These are phyloP conservation scores for Inga oerstediana DNA, from an alignment of 306 rosid genomes.

Conservation along the genomic window DNA sequence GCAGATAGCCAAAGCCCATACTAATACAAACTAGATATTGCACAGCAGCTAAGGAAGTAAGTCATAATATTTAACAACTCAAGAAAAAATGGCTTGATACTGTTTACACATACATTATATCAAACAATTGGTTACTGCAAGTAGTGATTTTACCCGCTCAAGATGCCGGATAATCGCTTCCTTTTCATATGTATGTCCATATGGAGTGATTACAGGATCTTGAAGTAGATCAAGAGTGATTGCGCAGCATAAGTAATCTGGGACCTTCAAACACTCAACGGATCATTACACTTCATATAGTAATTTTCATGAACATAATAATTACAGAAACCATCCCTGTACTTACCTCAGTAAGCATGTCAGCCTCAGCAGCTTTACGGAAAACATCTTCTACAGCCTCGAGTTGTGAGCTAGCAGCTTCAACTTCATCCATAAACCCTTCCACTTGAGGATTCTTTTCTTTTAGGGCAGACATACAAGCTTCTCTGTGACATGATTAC, in stretches of 20 bases:
- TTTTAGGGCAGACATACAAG: constrained; percentile 39
- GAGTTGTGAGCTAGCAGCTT: constrained; percentile 36
- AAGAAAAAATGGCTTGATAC: constrained; percentile 1
- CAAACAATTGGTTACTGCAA: too few relatives aligned
- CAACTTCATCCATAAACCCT: constrained; percentile 47
- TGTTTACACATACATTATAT: constrained; percentile 48
- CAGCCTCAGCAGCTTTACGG: constrained; percentile 57
- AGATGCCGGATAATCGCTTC: constrained; percentile 83
- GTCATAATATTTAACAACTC: too few relatives aligned
- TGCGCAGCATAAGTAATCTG: constrained; percentile 84
- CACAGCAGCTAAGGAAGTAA: too few relatives aligned
- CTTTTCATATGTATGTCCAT: constrained; percentile 88
- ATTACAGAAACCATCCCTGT: not conserved
- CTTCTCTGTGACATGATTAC: constrained; percentile 35
- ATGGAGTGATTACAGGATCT: constrained; percentile 90
- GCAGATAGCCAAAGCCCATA: too few relatives aligned
- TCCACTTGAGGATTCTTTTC: constrained; percentile 49
- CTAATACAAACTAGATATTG: too few relatives aligned
- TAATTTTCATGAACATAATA: constrained; percentile 4
- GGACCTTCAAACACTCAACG: constrained; percentile 54
- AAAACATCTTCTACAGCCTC: constrained; percentile 60
- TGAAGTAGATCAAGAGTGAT: constrained; percentile 82
- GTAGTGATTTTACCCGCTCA: constrained; percentile 30
- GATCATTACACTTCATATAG: not conserved
- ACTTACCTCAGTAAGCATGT: constrained; percentile 48